Conservation (phyloP, 2,329 filamentous ascomycete genomes). For the Fusarium lyarnte region DNA sequence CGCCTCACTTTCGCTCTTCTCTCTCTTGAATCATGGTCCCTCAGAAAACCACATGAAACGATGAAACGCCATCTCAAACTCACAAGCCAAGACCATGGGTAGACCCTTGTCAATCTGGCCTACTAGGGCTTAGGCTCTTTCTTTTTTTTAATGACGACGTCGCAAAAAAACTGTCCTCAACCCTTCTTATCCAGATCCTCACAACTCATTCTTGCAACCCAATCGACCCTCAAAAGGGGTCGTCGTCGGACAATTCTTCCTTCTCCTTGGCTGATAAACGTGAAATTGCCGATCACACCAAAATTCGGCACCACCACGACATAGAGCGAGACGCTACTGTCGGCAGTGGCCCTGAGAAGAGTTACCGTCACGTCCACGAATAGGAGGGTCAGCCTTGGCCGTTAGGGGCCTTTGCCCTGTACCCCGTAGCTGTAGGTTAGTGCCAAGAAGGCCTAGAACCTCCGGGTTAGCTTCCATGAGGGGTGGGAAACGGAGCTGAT, state of each 20-base stretch:
- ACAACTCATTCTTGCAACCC: constrained; percentile 6
- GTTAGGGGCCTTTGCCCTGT: background rate
- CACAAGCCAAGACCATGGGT: constrained; percentile 22
- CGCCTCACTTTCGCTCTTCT: background rate
- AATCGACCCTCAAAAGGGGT: constrained; percentile 19
- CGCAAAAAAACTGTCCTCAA: background rate
- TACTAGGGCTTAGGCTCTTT: background rate
- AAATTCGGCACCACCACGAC: background rate
- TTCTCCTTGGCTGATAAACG: background rate
- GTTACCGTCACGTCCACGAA: constrained; percentile 9
- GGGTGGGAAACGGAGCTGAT: constrained; percentile 6
- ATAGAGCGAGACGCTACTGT: constrained; percentile 24
- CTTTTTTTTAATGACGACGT: constrained; percentile 6
- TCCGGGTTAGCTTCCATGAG: constrained; percentile 13
- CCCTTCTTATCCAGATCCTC: constrained; percentile 3
- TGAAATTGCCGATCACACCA: constrained; percentile 24
- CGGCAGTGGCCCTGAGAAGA: constrained; percentile 24
- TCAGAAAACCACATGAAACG: constrained; percentile 21
- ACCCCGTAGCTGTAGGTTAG: background rate
- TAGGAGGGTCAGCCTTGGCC: constrained; percentile 5
- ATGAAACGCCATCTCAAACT: constrained; percentile 34
- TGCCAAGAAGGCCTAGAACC: constrained; percentile 35
- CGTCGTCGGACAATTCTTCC: constrained; percentile 3
- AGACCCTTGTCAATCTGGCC: constrained; percentile 19
- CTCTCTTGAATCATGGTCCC: background rate